Evolutionary conservation across 176 grass and related monocot species (phyloP).

Genomic region (Oryza glumipatula): DNA sequence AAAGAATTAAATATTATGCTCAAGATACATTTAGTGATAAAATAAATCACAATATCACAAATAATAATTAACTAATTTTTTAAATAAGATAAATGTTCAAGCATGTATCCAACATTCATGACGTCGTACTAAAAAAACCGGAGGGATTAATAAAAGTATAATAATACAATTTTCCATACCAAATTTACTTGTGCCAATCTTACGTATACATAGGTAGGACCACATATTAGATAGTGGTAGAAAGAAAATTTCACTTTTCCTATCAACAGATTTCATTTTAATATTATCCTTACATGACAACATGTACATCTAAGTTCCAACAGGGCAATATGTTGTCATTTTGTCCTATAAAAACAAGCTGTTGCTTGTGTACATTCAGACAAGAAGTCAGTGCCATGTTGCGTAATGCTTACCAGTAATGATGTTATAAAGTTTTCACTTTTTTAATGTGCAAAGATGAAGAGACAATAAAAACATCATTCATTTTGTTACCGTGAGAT

Average conservation of each 20-base stretch:
- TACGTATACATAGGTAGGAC: too few species aligned
- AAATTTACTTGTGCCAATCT: too few species aligned
- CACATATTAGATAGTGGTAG: too few species aligned
- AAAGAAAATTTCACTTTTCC: not conserved
- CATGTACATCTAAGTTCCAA: not conserved
- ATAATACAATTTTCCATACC: too few species aligned
- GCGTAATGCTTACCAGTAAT: not conserved
- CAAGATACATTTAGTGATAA: too few species aligned
- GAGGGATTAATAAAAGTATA: too few species aligned
- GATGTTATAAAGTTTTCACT: not conserved
- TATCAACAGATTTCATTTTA: not conserved
- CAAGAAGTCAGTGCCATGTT: not conserved
- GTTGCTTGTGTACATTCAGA: not conserved
- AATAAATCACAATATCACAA: too few species aligned
- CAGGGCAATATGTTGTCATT: not conserved
- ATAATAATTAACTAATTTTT: too few species aligned
- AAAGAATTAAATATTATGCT: too few species aligned
- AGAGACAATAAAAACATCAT: not conserved
- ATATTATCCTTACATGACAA: not conserved
- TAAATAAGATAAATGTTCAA: too few species aligned
- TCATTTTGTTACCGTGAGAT: not conserved
- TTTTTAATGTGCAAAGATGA: not conserved
- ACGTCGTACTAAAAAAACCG: too few species aligned
- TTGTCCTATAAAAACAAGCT: not conserved
- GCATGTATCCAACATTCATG: too few species aligned